Conservation (phyloP, 2,329 filamentous ascomycete species). For the Fulvia fulva region DNA sequence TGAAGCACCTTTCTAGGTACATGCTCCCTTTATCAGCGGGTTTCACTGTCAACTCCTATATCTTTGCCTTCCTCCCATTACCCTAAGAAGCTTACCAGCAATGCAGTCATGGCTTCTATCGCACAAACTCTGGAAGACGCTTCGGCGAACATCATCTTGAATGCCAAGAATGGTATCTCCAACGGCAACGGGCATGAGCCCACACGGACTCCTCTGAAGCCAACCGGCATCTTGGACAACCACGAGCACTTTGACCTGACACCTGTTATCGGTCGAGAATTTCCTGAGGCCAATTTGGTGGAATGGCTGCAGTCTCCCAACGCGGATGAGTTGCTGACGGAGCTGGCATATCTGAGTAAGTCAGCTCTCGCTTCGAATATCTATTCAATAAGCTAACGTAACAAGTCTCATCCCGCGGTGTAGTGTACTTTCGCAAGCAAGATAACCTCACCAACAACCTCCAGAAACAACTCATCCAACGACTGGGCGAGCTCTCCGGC, state of each 20-base stretch:
- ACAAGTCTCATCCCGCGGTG: constrained; percentile 63
- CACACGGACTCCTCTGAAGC: constrained; percentile 27
- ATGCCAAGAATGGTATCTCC: background rate
- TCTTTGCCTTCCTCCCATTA: background rate
- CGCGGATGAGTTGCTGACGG: constrained; percentile 36
- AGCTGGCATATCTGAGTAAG: constrained; percentile 55
- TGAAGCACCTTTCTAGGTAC: background rate
- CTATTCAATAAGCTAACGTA: background rate
- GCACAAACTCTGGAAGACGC: constrained; percentile 2
- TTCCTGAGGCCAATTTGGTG: constrained; percentile 34
- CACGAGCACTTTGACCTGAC: constrained; percentile 48
- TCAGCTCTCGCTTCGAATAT: background rate
- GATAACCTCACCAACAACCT: constrained; percentile 58
- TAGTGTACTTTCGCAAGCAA: constrained; percentile 65
- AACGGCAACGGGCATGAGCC: background rate
- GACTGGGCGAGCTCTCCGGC: constrained; percentile 56
- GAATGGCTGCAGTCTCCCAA: constrained; percentile 35
- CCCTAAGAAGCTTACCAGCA: background rate
- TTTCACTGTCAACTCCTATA: background rate
- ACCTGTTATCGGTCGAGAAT: constrained; percentile 51
- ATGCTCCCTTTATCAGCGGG: background rate
- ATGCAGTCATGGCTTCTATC: constrained; percentile 2
- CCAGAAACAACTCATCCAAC: constrained; percentile 59
- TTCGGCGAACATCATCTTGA: background rate
- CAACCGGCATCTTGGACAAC: constrained; percentile 39